phyloP scores from a whole-genome alignment of 495 filamentous ascomycete genomes.

The Talaromyces proteolyticus region DNA sequence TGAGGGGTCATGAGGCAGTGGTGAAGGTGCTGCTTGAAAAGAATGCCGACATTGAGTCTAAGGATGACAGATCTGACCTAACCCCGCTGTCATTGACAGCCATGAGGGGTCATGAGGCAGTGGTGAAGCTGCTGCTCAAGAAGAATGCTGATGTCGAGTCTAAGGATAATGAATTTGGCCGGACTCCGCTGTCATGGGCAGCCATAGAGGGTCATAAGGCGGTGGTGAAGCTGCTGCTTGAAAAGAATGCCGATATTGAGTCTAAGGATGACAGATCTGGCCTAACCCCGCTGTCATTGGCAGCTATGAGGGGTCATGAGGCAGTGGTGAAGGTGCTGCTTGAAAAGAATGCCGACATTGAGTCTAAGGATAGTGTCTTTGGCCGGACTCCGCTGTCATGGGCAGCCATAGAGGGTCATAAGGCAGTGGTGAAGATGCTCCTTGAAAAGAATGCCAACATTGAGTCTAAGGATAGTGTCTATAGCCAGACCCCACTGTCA shows the following conservation, averaged over 20 bases:
- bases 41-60: constrained; percentile 6
- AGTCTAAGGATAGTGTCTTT: too few relatives aligned
- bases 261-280: not conserved
- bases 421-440: too few relatives aligned
- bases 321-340: constrained; percentile 14
- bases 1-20: constrained; percentile 13
- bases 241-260: not conserved
- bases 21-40: constrained; percentile 14
- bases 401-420: too few relatives aligned
- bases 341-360: constrained; percentile 8
- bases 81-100: constrained; percentile 1
- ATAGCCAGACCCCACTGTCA: too few relatives aligned
- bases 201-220: not conserved
- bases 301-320: not conserved
- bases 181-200: not conserved
- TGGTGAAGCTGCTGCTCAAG: not conserved
- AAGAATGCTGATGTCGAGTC: not conserved
- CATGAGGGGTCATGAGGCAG: not conserved
- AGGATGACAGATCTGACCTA: not conserved
- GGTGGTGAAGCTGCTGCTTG: constrained; percentile 13
- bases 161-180: not conserved
- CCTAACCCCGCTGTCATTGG: not conserved
- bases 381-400: too few relatives aligned
- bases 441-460: too few relatives aligned
- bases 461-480: too few relatives aligned